Evolutionary conservation across 2,329 filamentous ascomycete species (phyloP), one percentile per base, ranked within the genome.

Genomic region (Rosellinia necatrix): DNA sequence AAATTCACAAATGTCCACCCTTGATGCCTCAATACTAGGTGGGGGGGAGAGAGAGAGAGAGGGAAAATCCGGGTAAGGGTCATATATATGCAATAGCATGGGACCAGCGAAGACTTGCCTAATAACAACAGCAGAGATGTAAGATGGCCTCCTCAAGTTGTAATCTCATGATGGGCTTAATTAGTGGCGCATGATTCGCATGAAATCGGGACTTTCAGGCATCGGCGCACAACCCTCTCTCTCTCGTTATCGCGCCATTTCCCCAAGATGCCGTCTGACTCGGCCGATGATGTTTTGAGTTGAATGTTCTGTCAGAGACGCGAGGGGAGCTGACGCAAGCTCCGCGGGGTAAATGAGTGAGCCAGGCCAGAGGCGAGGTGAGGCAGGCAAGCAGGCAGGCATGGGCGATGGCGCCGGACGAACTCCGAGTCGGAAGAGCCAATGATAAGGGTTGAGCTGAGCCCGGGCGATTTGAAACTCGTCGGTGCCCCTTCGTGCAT

Each of bases 301-400:
- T 42, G 13, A 27, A 41, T n/a, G 22, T 24, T 24, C 25, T 44
- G 25, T 35, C 49, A 49, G 41, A 50, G 35, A 50, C 46, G n/a
- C n/a, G 35, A 47, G 30, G 29, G 9, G 37, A 50, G 53, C 53
- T 54, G 49, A 58, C 44, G 49, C 53, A 53, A 59, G 53, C 49
- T 32, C 43, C 56, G 53, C 44, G 49, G 53, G 44, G 53, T 35
- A 47, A 50, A 15, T 2, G 19, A 17, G 13, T 7, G n/a, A n/a
- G n/a, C n/a, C n/a, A n/a, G n/a, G n/a, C 12, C 5, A 35, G n/a
- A 41, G 27, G 47, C 35, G 32, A 44, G 37, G 35, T 12, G 12
- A 13, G 12, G 32, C 17, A 35, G 22, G 10, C n/a, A n/a, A n/a
- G n/a, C n/a, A n/a, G n/a, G n/a, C n/a, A n/a, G n/a, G n/a, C n/a